phyloP scores from a whole-genome alignment of 2,329 filamentous ascomycete species.

The Pestalotiopsis sp. region DNA sequence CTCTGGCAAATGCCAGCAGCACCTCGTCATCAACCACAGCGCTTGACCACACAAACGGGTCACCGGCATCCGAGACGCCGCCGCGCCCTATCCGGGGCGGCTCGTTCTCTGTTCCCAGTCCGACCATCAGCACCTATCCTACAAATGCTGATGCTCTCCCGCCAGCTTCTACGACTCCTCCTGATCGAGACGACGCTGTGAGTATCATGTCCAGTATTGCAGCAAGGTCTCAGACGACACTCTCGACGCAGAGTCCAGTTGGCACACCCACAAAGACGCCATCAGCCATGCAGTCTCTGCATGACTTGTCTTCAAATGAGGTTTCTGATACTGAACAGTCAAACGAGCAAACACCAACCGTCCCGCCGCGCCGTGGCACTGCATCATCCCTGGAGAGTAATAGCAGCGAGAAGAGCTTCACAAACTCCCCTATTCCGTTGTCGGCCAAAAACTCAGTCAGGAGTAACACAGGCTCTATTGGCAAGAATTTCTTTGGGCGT shows the following conservation, averaged over 20 bases:
- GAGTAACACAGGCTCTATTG: slow-evolving; percentile 29
- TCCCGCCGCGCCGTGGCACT: slow-evolving; percentile 28
- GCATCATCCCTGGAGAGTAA: slow-evolving; percentile 31
- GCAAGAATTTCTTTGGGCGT: slow-evolving; percentile 28
- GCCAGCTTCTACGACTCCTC: slow-evolving; percentile 52
- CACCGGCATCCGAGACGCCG: slow-evolving; percentile 40
- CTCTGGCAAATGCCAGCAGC: slow-evolving; percentile 29
- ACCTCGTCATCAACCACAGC: slow-evolving; percentile 48
- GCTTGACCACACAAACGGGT: slow-evolving; percentile 47
- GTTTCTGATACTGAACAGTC: slow-evolving; percentile 19
- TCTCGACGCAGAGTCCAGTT: slow-evolving; percentile 25
- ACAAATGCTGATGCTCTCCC: slow-evolving; percentile 67
- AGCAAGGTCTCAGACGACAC: slow-evolving; percentile 48
- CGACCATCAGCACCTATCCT: slow-evolving; percentile 68
- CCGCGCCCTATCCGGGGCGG: slow-evolving; percentile 62
- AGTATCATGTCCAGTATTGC: slow-evolving; percentile 59
- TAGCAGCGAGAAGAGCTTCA: slow-evolving; percentile 19
- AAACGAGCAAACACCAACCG: slow-evolving; percentile 24
- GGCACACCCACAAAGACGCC: slow-evolving; percentile 28
- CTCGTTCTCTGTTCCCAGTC: slow-evolving; percentile 66
- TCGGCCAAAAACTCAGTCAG: slow-evolving; percentile 29
- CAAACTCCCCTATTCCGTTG: slow-evolving; percentile 22
- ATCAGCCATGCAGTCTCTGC: slow-evolving; percentile 16
- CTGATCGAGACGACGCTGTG: slow-evolving; percentile 61
- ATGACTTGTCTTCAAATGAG: slow-evolving; percentile 23